Evolutionary conservation across 768 basidiomycete species (phyloP), one percentile per base, ranked within the genome.

Genomic region (Kwoniella newhampshirensis): DNA sequence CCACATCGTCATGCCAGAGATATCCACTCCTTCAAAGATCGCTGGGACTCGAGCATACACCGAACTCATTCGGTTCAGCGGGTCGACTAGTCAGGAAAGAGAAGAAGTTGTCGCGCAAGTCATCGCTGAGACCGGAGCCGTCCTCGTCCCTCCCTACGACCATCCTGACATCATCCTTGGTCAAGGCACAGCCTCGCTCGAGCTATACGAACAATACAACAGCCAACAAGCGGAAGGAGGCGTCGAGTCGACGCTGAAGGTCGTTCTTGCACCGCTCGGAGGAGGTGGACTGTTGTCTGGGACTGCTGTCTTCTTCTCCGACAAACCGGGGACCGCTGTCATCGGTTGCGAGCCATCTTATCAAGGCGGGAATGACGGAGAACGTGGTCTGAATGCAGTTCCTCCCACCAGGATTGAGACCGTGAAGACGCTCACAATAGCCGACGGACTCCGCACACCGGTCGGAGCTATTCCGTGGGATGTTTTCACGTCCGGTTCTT

Each of bases 1-100:
- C 4, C 54, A 73, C 40, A 70, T 73, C 28, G 68, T 73, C 55
- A 68, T 68, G 62, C 71, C 71, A 4, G 56, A 56, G 48, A 70
- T 64, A 23, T 66, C 68, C 0, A 65, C 71, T 4, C 60, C 66
- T 2, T 59, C 64, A 21, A 73, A 73, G 35, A 66, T 73, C 48
- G 60, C 66, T 32, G 71, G 68, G 8, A 66, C 68, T 9, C 59
- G 52, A 25, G 48, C 56, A 0, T 70, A 73, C 57, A 67, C 68
- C 26, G 37, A 50, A 2, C 28, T 70, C 20, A 49, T 73, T 5
- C 46, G 47, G 1, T 66, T 73, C 47, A 62, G 56, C 47, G 71
- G 66, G 1, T 65, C 71, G 2, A 68, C 66, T 0, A 56, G 50
- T 23, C 42, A 62, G n/a, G 66, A 67, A 26, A 60, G 71, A 8